phyloP scores from a whole-genome alignment of 1,284 basidiomycete species.

The Malassezia sympodialis region DNA sequence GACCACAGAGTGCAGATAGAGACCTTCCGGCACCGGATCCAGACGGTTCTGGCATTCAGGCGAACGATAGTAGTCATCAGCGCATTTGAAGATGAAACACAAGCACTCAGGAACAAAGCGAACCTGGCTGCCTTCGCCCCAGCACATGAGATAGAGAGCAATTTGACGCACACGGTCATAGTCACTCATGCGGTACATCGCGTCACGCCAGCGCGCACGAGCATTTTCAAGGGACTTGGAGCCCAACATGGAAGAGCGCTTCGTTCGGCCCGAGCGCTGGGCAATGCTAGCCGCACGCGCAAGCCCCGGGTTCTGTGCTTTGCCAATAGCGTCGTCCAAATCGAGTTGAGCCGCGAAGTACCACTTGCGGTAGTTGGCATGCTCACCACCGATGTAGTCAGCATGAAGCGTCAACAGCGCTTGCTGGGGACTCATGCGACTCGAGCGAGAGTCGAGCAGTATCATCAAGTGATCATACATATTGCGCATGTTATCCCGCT shows the following conservation, averaged over 20 bases:
- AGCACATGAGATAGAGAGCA: constrained; percentile 86
- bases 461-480: constrained; percentile 97
- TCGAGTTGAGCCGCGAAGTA: constrained; percentile 99
- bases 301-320: constrained; percentile 80
- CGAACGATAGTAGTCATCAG: constrained; percentile 97
- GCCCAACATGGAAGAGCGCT: constrained; percentile 40
- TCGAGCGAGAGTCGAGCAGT: constrained; percentile 61
- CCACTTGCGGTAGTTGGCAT: constrained; percentile 57
- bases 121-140: constrained; percentile 97
- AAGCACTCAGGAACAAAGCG: constrained; percentile 95
- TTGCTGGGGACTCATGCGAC: constrained; percentile 88
- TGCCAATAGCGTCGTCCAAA: constrained; percentile 91
- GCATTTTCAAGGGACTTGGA: constrained; percentile 75
- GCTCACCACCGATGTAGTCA: constrained; percentile 89
- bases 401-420: constrained; percentile 84
- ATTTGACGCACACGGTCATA: constrained; percentile 95
- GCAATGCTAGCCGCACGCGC: constrained; percentile 73
- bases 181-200: constrained; percentile 97
- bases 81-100: constrained; percentile 99
- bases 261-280: constrained; percentile 26
- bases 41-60: constrained; percentile 93
- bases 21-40: constrained; percentile 86
- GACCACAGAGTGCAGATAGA: constrained; percentile 80
- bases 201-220: constrained; percentile 83
- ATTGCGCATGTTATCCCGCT: constrained; percentile 62